These are phyloP conservation scores for Volvariella volvacea DNA, from an alignment of 1,284 basidiomycete species.

Conservation along the genomic window DNA sequence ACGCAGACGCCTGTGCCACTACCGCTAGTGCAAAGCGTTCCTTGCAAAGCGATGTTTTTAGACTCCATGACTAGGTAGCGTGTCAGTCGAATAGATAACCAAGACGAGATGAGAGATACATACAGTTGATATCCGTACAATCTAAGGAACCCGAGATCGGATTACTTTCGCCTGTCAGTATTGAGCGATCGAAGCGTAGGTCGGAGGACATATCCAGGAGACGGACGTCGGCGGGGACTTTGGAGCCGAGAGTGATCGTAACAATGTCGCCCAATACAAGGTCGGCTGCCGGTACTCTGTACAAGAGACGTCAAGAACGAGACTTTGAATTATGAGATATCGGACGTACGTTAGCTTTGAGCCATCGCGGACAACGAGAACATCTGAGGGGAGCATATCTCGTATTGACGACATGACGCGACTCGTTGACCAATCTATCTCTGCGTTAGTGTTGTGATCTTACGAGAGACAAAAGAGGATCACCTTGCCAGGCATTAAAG, in stretches of 20 bases:
- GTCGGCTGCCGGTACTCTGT: constrained; percentile 42
- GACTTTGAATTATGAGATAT: neutral
- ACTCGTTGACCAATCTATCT: constrained; percentile 29
- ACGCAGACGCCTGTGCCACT: constrained; percentile 48
- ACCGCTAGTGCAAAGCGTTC: constrained; percentile 54
- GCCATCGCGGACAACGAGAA: constrained; percentile 35
- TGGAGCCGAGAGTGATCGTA: constrained; percentile 48
- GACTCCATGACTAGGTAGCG: constrained; percentile 23
- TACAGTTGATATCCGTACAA: constrained; percentile 26
- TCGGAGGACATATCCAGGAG: constrained; percentile 52
- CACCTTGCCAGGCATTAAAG: constrained; percentile 40
- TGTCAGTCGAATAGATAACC: neutral
- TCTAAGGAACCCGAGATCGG: constrained; percentile 21
- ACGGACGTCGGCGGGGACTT: constrained; percentile 67
- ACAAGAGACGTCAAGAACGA: constrained; percentile 1
- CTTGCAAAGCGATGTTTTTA: constrained; percentile 55
- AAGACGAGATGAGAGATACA: constrained; percentile 4
- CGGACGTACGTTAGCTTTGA: neutral
- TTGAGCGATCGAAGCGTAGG: constrained; percentile 50
- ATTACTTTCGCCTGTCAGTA: constrained; percentile 52
- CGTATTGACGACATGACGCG: constrained; percentile 48
- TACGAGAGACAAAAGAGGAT: neutral
- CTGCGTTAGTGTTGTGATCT: neutral
- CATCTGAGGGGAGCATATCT: constrained; percentile 42
- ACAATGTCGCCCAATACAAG: constrained; percentile 64